phyloP scores from a whole-genome alignment of 768 basidiomycete genomes.

The Lanmaoa pseudosensibilis region DNA sequence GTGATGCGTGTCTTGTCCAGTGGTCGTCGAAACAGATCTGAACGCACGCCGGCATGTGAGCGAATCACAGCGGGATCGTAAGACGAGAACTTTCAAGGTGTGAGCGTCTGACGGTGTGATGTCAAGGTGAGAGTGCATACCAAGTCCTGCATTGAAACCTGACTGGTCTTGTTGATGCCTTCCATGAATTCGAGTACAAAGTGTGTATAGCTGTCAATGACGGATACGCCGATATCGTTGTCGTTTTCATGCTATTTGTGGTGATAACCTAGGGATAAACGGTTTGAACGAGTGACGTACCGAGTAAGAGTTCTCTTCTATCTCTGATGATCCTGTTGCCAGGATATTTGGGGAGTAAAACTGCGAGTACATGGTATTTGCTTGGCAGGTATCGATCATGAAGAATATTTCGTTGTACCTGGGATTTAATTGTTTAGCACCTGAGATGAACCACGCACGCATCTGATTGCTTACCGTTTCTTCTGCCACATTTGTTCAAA shows the following conservation, averaged over 20 bases:
- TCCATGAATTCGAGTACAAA: slow-evolving; percentile 90
- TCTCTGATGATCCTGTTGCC: slow-evolving; percentile 81
- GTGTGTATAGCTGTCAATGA: slow-evolving; percentile 95
- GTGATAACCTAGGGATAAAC: not conserved
- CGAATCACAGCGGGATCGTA: slow-evolving; percentile 74
- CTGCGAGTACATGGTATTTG: slow-evolving; percentile 92
- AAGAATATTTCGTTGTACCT: slow-evolving; percentile 93
- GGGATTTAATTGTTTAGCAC: slow-evolving; percentile 34
- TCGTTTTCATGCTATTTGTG: slow-evolving; percentile 81
- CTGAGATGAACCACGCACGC: not conserved
- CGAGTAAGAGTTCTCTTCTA: slow-evolving; percentile 92
- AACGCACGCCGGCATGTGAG: slow-evolving; percentile 88
- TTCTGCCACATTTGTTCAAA: slow-evolving; percentile 99
- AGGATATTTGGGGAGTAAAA: slow-evolving; percentile 93
- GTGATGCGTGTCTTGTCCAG: slow-evolving; percentile 67
- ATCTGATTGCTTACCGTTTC: slow-evolving; percentile 57
- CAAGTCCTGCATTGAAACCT: slow-evolving; percentile 75
- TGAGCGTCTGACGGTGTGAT: slow-evolving; percentile 8
- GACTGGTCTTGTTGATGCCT: slow-evolving; percentile 86
- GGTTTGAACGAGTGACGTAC: slow-evolving; percentile 43
- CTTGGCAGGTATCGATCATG: slow-evolving; percentile 99
- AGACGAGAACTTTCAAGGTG: slow-evolving; percentile 63
- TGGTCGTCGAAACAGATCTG: slow-evolving; percentile 71
- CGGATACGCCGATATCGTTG: slow-evolving; percentile 90
- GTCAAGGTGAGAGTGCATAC: slow-evolving; percentile 44